These are phyloP conservation scores for Heterobasidion occidentale DNA, from an alignment of 1,284 basidiomycete genomes.

Conservation along the genomic window DNA sequence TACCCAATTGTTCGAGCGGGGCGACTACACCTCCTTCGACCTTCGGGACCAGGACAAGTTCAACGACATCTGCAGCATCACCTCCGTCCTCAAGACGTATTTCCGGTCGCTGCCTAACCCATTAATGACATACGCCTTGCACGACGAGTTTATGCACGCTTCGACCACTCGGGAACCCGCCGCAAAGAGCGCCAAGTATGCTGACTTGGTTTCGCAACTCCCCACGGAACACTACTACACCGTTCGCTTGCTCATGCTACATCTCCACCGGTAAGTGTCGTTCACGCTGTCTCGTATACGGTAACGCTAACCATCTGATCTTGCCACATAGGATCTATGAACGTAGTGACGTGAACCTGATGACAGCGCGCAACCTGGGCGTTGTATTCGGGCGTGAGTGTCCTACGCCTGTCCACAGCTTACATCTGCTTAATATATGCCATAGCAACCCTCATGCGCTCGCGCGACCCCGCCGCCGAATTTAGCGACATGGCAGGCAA, in stretches of 20 bases:
- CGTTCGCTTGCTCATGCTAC: slow-evolving; percentile 75
- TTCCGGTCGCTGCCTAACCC: slow-evolving; percentile 90
- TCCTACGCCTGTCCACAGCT: neutral
- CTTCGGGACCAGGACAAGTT: slow-evolving; percentile 83
- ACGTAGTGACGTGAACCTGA: slow-evolving; percentile 73
- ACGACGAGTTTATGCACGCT: slow-evolving; percentile 83
- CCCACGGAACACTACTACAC: slow-evolving; percentile 88
- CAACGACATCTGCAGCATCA: slow-evolving; percentile 96
- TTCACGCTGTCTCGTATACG: neutral
- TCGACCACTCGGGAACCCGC: slow-evolving; percentile 61
- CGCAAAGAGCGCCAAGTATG: slow-evolving; percentile 54
- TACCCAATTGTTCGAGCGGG: slow-evolving; percentile 91
- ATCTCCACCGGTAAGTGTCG: slow-evolving; percentile 67
- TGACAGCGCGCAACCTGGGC: slow-evolving; percentile 95
- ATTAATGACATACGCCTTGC: slow-evolving; percentile 84
- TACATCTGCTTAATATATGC: slow-evolving; percentile 7
- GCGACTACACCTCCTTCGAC: slow-evolving; percentile 84
- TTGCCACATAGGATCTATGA: slow-evolving; percentile 55
- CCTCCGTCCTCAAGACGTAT: slow-evolving; percentile 95
- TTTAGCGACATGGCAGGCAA: slow-evolving; percentile 97
- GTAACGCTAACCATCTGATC: neutral
- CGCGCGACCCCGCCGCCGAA: slow-evolving; percentile 78
- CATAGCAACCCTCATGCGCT: slow-evolving; percentile 89
- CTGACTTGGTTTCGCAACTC: slow-evolving; percentile 69
- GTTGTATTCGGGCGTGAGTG: slow-evolving; percentile 98